Percentiles rank a stretch among this genome's conserved stretches.
Conservation (phyloP, 352 stramenopile species). For the Globisporangium takayamanum region DNA sequence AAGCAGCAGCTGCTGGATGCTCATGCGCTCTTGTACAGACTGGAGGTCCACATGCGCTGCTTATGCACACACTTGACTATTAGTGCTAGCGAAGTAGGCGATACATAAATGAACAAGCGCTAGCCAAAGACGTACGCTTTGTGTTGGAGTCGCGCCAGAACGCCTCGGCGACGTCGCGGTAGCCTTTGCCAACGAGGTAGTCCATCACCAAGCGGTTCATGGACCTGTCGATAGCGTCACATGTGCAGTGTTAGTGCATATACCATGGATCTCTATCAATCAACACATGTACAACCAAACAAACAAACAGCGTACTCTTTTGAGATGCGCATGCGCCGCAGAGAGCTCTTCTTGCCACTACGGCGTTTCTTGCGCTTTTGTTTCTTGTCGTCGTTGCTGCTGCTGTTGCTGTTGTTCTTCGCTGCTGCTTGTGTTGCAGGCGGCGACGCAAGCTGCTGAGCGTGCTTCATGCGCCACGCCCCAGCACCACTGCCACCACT, state of each 20-base stretch:
- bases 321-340: slow-evolving; percentile 52
- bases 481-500: background rate
- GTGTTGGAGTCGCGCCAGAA: slow-evolving; percentile 67
- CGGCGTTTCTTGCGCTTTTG: slow-evolving; percentile 11
- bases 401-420: slow-evolving; percentile 6
- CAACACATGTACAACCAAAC: background rate
- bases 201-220: slow-evolving; percentile 83
- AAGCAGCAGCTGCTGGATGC: slow-evolving; percentile 55
- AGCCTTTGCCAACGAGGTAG: slow-evolving; percentile 75
- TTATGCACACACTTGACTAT: background rate
- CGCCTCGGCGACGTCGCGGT: slow-evolving; percentile 66
- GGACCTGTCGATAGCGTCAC: slow-evolving; percentile 20
- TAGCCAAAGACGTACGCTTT: slow-evolving; percentile 38
- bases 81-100: background rate
- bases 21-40: slow-evolving; percentile 68
- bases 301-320: slow-evolving; percentile 41
- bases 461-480: slow-evolving; percentile 10
- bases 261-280: background rate
- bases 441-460: background rate
- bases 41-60: slow-evolving; percentile 67
- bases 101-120: background rate
- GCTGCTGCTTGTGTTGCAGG: slow-evolving; percentile 3
- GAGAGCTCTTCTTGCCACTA: slow-evolving; percentile 15
- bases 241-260: background rate
- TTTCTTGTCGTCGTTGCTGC: slow-evolving; percentile 11